Base-by-base conservation (phyloP, 352 stramenopile species). In the Pythium sp. region DNA sequence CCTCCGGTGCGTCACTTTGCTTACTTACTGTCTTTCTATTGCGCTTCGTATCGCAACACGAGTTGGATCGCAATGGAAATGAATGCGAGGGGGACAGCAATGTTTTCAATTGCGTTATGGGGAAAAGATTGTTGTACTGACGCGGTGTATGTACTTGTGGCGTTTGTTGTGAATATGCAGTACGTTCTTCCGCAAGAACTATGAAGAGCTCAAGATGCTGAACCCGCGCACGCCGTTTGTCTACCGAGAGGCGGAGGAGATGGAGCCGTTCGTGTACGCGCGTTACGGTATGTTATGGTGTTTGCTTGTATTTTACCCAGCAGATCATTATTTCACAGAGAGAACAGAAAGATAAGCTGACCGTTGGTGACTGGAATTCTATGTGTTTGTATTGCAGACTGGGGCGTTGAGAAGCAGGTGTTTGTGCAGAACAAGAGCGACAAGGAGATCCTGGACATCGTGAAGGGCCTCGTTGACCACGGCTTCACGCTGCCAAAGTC, bases 191-290 rank as follows among this genome's bases (percentile, higher is more conserved):
- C 84, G 76, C 69, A 91, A 90, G 73, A 93, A 95, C 74, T 95
- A 95, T 77, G 74, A 64, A 14, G 88, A 95, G 71, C 83, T 95
- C 51, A 95, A 95, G 82, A 93, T 94, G 86, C 76, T 95, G 38
- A 95, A 95, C 77, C 88, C 87, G 22, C 68, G 69, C 61, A 95
- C 86, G 64, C 88, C 88, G 28, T 87, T 95, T 63, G 78, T 95
- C 58, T 95, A 95, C 79, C 82, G 88, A 56, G 88, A 95, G 62
- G 86, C 84, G n/a, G 86, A 94, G 51, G 88, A 92, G 64, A 90
- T 94, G 77, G 77, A 94, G 64, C 88, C 88, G n/a, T 95, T 95
- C 67, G 83, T 95, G 59, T 94, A 95, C 79, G 88, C 83, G 7
- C 86, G 88, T 34, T 95, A 85, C 63, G 82, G 82, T 90, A 68